Conservation (phyloP, 129 eudicot genomes). For the Flaveria brownii region DNA sequence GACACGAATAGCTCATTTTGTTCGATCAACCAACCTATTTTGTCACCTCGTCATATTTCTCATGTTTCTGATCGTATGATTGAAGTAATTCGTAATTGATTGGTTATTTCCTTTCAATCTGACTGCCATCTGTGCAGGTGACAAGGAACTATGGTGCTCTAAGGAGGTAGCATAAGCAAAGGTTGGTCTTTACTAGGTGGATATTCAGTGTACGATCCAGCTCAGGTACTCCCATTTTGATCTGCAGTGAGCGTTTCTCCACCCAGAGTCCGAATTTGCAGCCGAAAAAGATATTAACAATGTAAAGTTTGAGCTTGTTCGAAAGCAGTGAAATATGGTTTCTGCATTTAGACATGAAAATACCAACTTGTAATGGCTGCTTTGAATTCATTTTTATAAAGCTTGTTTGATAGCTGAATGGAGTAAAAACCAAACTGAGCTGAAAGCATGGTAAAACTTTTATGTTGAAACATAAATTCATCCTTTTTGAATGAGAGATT, state of each 20-base stretch:
- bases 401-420: neutral
- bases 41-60: neutral
- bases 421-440: neutral
- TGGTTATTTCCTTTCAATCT: neutral
- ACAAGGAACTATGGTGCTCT: conserved; percentile 80
- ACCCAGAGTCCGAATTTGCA: conserved; percentile 14
- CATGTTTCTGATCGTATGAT: neutral
- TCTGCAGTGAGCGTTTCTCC: neutral
- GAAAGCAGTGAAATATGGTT: conserved; percentile 11
- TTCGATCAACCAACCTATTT: neutral
- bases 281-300: neutral
- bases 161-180: conserved; percentile 43
- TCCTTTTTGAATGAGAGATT: neutral
- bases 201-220: conserved; percentile 21
- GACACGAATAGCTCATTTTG: neutral
- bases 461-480: neutral
- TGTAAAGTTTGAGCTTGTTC: conserved; percentile 20
- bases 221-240: conserved; percentile 11
- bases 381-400: neutral
- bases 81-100: neutral
- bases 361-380: neutral
- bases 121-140: too few species aligned
- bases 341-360: conserved; percentile 11
- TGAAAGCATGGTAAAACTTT: neutral
- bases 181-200: conserved; percentile 4